Percentiles rank a stretch among this genome's conserved stretches.
Evolutionary conservation across 1,139 yeast genomes (phyloP).

Genomic region (Scheffersomyces cryptocercus): DNA sequence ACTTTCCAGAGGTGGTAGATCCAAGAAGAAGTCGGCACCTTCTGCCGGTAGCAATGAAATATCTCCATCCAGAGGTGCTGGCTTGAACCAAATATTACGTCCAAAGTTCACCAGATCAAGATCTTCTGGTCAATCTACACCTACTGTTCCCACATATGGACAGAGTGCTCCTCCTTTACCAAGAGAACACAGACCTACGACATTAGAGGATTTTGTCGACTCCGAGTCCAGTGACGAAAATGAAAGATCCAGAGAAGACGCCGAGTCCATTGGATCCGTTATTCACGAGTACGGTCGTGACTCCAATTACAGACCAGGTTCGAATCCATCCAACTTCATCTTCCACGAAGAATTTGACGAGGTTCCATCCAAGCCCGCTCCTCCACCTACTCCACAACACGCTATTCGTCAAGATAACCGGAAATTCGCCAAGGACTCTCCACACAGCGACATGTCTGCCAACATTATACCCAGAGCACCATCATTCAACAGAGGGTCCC

Average conservation of each 20-base stretch:
- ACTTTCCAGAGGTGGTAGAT: constrained; percentile 5
- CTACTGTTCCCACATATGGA: constrained; percentile 3
- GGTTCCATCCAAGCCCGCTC: neutral
- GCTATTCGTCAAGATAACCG: no score
- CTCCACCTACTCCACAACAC: no score
- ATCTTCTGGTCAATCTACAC: constrained; percentile 14
- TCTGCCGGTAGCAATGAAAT: constrained; percentile 2
- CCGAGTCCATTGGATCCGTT: neutral
- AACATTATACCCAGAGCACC: neutral
- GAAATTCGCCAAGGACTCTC: neutral
- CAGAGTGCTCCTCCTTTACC: neutral
- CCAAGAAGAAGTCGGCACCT: neutral
- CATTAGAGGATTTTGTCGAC: constrained; percentile 45
- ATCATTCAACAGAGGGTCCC: no score
- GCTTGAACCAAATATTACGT: constrained; percentile 14
- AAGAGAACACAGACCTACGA: constrained; percentile 17
- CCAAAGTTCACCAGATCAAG: constrained; percentile 25
- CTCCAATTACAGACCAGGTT: constrained; percentile 2
- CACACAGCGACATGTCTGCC: neutral
- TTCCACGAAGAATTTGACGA: neutral
- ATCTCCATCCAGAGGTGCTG: constrained; percentile 13
- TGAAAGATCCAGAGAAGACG: no score
- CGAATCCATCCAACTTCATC: constrained; percentile 1
- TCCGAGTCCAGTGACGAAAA: constrained; percentile 30
- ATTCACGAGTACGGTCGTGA: neutral